These are phyloP conservation scores for Ophiostoma populinum DNA, from an alignment of 2,329 filamentous ascomycete genomes.

Conservation along the genomic window DNA sequence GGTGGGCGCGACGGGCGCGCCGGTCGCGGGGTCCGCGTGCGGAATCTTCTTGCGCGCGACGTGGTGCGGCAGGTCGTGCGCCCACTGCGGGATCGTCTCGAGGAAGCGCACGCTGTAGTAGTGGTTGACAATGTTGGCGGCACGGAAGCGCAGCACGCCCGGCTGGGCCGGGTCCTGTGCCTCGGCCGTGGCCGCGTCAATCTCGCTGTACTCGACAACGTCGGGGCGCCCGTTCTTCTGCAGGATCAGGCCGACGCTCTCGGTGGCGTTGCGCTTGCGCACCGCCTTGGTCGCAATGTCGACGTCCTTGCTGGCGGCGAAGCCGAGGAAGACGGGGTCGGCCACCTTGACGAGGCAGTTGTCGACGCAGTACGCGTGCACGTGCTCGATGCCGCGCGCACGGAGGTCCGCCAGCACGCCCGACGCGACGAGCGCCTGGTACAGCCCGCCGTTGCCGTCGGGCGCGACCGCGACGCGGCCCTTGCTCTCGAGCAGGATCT, in stretches of 20 bases:
- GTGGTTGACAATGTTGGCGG: conserved; percentile 99
- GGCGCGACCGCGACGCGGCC: conserved; percentile 84
- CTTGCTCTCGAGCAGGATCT: conserved; percentile 88
- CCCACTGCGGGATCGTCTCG: conserved; percentile 76
- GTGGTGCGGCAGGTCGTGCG: conserved; percentile 77
- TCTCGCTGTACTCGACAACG: conserved; percentile 97
- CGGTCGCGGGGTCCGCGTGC: conserved; percentile 56
- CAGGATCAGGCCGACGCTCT: conserved; percentile 87
- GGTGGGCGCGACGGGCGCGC: conserved; percentile 72
- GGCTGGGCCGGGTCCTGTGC: conserved; percentile 69
- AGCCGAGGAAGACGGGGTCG: conserved; percentile 89
- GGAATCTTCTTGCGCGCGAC: conserved; percentile 98
- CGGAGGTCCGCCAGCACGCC: conserved; percentile 77
- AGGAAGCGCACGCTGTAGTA: conserved; percentile 96
- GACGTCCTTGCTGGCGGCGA: conserved; percentile 71
- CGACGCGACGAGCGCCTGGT: conserved; percentile 70
- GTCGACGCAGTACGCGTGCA: conserved; percentile 96
- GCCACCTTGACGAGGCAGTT: conserved; percentile 99
- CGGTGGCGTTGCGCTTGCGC: conserved; percentile 88
- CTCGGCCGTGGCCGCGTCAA: conserved; percentile 74
- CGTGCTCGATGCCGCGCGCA: conserved; percentile 77
- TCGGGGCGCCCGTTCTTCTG: conserved; percentile 92
- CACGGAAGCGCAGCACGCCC: conserved; percentile 80
- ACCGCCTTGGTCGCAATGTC: conserved; percentile 99
- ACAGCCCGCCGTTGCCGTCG: conserved; percentile 93